Evolutionary conservation across 129 eudicot genomes (phyloP), one percentile per base, ranked within the genome.

Genomic region (Silybum marianum): DNA sequence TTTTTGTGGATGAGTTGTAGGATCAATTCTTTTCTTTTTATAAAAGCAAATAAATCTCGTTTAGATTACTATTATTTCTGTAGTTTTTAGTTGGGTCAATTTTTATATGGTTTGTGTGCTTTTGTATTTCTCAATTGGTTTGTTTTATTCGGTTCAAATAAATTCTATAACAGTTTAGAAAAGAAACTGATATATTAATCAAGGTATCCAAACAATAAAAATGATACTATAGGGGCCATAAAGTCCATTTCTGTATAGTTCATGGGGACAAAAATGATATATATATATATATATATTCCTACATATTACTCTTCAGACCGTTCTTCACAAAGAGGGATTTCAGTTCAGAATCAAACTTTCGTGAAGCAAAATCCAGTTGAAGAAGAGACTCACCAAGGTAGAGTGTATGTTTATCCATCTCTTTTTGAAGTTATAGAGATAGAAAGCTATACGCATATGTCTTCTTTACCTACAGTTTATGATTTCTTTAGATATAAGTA

Each of bases 351-450:
- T 60, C 10, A 72, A 24, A 71, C 13, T 73, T 72, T 69, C 60
- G 71, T 51, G 83, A 51, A 79, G 34, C 77, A 71, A 28, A 79
- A 79, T 79, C 83, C 71, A 71, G 24, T 48, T 25, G 58, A 69
- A 79, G 51, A 79, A 79, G 74, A 71, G 28, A 34, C 38, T 69
- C 83, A 46, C 21, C 30, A 69, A 70, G 83, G 77, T 79, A 71
- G 71, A 70, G 34, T 30, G 28, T 28, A 66, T 69, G 21, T 44
- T 11, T 34, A 25, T 70, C 76, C 8, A 70, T 42, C 58, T 32
- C 9, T 78, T 24, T 54, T 32, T 24, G 16, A 54, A 54, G 42
- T 54, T 51, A 2, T 71, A 70, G n/a, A 80, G n/a, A 22, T 11
- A 77, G 24, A 65, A 77, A 38, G 38, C 73, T 77, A 38, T 36